phyloP scores from a whole-genome alignment of 2,329 filamentous ascomycete genomes.

The Colletotrichum abscissum region DNA sequence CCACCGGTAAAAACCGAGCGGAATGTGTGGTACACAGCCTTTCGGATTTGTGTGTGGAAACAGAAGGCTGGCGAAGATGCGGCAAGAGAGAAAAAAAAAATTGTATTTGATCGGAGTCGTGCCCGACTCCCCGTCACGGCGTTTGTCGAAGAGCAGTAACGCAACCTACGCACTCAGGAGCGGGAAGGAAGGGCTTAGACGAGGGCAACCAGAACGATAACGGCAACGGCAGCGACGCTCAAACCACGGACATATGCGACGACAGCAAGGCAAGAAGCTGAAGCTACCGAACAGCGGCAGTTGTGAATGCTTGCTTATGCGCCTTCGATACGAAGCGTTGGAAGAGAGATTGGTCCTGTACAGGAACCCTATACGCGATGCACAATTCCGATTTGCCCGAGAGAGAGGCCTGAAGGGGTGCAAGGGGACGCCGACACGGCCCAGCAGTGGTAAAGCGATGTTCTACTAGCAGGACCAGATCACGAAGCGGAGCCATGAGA shows the following conservation, averaged over 20 bases:
- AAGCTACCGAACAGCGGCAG: neutral
- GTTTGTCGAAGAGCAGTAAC: neutral
- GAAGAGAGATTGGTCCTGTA: neutral
- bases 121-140: constrained; percentile 28
- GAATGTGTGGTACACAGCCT: constrained; percentile 12
- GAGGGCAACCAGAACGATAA: neutral
- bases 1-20: constrained; percentile 12
- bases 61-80: constrained; percentile 9
- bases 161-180: neutral
- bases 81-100: constrained; percentile 12
- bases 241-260: neutral
- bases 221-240: too few species aligned
- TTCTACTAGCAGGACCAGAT: neutral
- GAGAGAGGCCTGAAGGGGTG: neutral
- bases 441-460: neutral
- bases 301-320: neutral
- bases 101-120: constrained; percentile 10
- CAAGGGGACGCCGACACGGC: neutral
- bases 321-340: neutral
- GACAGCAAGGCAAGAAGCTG: neutral
- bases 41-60: constrained; percentile 9
- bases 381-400: neutral
- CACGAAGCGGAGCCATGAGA: neutral
- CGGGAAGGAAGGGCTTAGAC: neutral
- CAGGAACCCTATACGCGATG: neutral